These are phyloP conservation scores for Azolla pinnata DNA, from an alignment of 75 land plant species.

Conservation along the genomic window DNA sequence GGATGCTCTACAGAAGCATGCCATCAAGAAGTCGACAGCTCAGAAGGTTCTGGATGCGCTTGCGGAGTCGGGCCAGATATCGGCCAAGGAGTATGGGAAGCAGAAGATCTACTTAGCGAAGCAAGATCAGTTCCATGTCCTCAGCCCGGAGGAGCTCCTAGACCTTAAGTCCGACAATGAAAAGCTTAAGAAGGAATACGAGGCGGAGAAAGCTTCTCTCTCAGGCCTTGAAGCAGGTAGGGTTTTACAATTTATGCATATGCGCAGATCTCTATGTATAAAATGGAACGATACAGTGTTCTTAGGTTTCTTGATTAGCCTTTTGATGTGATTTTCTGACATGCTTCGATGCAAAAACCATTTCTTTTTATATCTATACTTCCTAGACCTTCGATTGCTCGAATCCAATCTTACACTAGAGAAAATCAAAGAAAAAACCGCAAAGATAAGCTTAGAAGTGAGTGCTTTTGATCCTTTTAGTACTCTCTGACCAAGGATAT, in stretches of 20 bases:
- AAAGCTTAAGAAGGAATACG: slow-evolving; percentile 46
- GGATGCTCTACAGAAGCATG: slow-evolving; percentile 83
- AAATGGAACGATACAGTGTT: neutral
- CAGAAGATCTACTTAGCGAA: slow-evolving; percentile 95
- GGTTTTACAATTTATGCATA: too few relatives aligned
- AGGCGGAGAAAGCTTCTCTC: slow-evolving; percentile 38
- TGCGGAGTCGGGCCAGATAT: slow-evolving; percentile 68
- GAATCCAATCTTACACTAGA: slow-evolving; percentile 70
- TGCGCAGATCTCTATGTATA: neutral
- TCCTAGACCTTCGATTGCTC: slow-evolving; percentile 61
- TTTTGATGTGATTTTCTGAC: neutral
- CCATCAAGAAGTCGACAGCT: slow-evolving; percentile 75
- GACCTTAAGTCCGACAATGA: slow-evolving; percentile 67
- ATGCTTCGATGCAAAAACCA: neutral
- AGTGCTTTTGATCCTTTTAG: too few relatives aligned
- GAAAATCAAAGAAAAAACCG: slow-evolving; percentile 48
- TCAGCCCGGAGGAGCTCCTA: slow-evolving; percentile 67
- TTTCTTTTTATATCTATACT: too few relatives aligned
- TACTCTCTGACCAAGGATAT: neutral
- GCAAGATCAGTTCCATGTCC: slow-evolving; percentile 87
- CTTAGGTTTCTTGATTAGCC: neutral
- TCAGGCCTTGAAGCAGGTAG: slow-evolving; percentile 74
- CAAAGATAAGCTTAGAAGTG: slow-evolving; percentile 46
- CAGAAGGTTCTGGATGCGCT: slow-evolving; percentile 80
- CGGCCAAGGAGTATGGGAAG: slow-evolving; percentile 96